Conservation (phyloP, 2,329 filamentous ascomycete genomes). For the Chaetothyriales sp. region DNA sequence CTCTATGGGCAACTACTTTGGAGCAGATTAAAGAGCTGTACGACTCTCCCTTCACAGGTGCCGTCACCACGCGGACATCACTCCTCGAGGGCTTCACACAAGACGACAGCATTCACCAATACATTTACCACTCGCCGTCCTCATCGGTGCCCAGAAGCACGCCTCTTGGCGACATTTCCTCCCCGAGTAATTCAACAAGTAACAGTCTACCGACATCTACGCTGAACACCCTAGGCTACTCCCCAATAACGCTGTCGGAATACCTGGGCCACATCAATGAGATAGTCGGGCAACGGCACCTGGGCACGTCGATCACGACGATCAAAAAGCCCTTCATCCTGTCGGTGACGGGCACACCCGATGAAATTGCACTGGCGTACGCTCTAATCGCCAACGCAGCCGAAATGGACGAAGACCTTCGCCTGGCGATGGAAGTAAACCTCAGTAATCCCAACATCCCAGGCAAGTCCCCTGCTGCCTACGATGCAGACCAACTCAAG, state of each 20-base stretch:
- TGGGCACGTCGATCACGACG: slow-evolving; percentile 28
- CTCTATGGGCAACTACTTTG: slow-evolving; percentile 58
- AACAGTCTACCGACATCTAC: slow-evolving; percentile 8
- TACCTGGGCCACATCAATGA: slow-evolving; percentile 46
- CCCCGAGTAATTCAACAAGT: slow-evolving; percentile 9
- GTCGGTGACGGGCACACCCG: slow-evolving; percentile 53
- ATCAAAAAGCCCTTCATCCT: slow-evolving; percentile 42
- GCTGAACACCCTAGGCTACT: slow-evolving; percentile 64
- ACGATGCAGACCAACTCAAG: slow-evolving; percentile 39
- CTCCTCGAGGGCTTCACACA: slow-evolving; percentile 51
- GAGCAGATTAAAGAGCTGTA: slow-evolving; percentile 51
- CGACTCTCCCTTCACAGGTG: slow-evolving; percentile 49
- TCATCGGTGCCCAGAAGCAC: slow-evolving; percentile 13
- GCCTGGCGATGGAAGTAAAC: slow-evolving; percentile 61
- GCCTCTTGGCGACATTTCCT: slow-evolving; percentile 1
- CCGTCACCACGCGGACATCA: slow-evolving; percentile 60
- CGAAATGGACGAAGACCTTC: slow-evolving; percentile 31
- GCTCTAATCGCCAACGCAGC: slow-evolving; percentile 29
- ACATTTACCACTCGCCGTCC: slow-evolving; percentile 18
- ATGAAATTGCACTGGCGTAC: slow-evolving; percentile 47
- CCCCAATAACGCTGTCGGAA: slow-evolving; percentile 44
- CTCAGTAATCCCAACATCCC: slow-evolving; percentile 67
- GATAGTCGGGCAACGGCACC: slow-evolving; percentile 27
- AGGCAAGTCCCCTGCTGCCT: slow-evolving; percentile 55
- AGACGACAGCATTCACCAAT: slow-evolving; percentile 44